Evolutionary conservation across 2,329 filamentous ascomycete species (phyloP).

Genomic region (Paramyrothecium roridum): DNA sequence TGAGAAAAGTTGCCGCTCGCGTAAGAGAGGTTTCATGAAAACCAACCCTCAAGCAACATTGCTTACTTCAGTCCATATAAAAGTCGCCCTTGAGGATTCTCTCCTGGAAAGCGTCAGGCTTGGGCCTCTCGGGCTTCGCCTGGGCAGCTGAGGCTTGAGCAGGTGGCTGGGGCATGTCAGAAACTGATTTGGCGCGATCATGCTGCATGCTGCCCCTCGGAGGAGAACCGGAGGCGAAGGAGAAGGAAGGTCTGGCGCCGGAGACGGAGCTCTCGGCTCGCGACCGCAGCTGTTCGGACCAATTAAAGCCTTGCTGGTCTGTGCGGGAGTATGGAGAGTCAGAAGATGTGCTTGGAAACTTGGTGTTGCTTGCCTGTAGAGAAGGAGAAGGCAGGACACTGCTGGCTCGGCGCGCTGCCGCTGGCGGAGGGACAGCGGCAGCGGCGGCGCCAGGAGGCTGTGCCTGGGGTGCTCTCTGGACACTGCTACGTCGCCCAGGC

Average conservation of each 20-base stretch:
- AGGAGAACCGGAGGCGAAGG: constrained; percentile 45
- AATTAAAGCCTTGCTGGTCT: constrained; percentile 90
- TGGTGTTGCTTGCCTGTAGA: constrained; percentile 58
- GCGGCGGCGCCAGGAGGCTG: constrained; percentile 27
- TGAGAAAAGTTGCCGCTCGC: too few relatives aligned
- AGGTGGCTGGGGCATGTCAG: constrained; percentile 58
- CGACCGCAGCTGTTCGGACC: constrained; percentile 91
- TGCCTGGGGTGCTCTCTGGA: constrained; percentile 22
- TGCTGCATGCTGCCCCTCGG: constrained; percentile 41
- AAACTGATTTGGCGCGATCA: constrained; percentile 68
- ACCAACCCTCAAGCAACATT: constrained; percentile 1
- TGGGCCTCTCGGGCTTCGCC: constrained; percentile 52
- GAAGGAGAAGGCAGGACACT: constrained; percentile 25
- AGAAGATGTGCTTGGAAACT: constrained; percentile 58
- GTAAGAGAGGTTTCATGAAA: too few relatives aligned
- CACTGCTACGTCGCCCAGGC: constrained; percentile 24
- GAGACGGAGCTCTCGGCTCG: constrained; percentile 79
- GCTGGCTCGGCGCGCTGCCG: constrained; percentile 33
- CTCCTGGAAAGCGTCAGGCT: constrained; percentile 94
- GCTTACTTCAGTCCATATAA: constrained; percentile 78
- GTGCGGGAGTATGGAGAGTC: constrained; percentile 58
- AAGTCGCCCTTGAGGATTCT: constrained; percentile 97
- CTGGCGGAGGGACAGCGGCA: constrained; percentile 29
- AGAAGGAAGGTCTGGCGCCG: constrained; percentile 55
- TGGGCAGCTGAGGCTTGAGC: constrained; percentile 44